Evolutionary conservation across 768 basidiomycete genomes (phyloP).

Genomic region (Leccinum boreale): DNA sequence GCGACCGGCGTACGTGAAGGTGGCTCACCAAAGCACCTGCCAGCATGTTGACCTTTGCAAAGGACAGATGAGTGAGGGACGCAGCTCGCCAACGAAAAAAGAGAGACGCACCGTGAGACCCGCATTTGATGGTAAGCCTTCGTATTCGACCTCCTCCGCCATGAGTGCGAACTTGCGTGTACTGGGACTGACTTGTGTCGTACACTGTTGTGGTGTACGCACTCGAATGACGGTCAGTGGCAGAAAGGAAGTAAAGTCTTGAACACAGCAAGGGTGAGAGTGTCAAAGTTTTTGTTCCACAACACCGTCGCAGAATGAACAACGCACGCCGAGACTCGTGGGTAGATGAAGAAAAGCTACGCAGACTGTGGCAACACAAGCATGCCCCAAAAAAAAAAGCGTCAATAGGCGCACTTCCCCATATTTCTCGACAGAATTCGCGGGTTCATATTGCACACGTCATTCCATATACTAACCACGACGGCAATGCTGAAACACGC

Average conservation of each 20-base stretch:
- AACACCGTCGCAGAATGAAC: not conserved
- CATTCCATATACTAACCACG: not conserved
- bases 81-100: slow-evolving; percentile 7
- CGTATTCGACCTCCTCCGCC: slow-evolving; percentile 56
- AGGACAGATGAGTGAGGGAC: slow-evolving; percentile 12
- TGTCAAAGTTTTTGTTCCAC: slow-evolving; percentile 7
- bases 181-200: slow-evolving; percentile 2
- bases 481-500: not conserved
- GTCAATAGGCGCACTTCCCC: not conserved
- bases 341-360: not conserved
- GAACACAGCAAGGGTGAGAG: slow-evolving; percentile 4
- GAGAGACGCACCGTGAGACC: slow-evolving; percentile 58
- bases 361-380: not conserved
- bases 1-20: slow-evolving; percentile 4
- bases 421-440: not conserved
- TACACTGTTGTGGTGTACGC: slow-evolving; percentile 4
- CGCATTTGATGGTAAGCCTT: slow-evolving; percentile 69
- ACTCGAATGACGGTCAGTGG: not conserved
- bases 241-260: not conserved
- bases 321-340: not conserved
- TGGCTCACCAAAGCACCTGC: slow-evolving; percentile 88
- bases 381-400: slow-evolving; percentile 1
- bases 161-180: slow-evolving; percentile 22
- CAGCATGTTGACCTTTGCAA: slow-evolving; percentile 84
- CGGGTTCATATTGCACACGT: not conserved